Evolutionary conservation across 2,329 filamentous ascomycete species (phyloP).

Genomic region (Alternaria ventricosa): DNA sequence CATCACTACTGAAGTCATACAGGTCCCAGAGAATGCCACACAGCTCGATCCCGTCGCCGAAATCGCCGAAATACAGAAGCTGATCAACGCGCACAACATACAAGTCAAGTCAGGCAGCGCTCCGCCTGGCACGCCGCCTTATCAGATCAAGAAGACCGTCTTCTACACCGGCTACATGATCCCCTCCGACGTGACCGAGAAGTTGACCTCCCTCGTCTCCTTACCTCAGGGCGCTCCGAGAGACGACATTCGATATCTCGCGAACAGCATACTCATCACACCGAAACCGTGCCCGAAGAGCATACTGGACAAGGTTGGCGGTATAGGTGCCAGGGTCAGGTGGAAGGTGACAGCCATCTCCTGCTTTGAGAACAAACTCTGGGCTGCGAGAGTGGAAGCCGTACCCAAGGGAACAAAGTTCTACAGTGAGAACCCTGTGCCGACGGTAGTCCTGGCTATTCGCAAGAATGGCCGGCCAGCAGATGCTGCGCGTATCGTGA

Average conservation of each 20-base stretch:
- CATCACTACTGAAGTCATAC: constrained; percentile 80
- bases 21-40: constrained; percentile 78
- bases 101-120: constrained; percentile 57
- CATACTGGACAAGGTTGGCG: constrained; percentile 83
- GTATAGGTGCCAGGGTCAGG: constrained; percentile 79
- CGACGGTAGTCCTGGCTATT: constrained; percentile 82
- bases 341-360: constrained; percentile 85
- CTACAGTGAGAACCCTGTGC: constrained; percentile 79
- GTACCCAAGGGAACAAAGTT: constrained; percentile 67
- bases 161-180: constrained; percentile 95
- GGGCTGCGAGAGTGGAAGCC: constrained; percentile 82
- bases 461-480: constrained; percentile 76
- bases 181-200: constrained; percentile 71
- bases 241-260: constrained; percentile 78
- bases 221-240: constrained; percentile 68
- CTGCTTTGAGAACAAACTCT: constrained; percentile 78
- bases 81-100: constrained; percentile 87
- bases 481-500: constrained; percentile 80
- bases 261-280: constrained; percentile 90
- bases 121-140: constrained; percentile 54
- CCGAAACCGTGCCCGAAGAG: constrained; percentile 74
- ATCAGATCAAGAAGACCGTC: constrained; percentile 83
- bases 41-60: constrained; percentile 79
- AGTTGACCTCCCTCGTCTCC: constrained; percentile 72
- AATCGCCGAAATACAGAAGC: constrained; percentile 82